Evolutionary conservation across 2,329 filamentous ascomycete genomes (phyloP).

Genomic region (Alternaria gansuensis): DNA sequence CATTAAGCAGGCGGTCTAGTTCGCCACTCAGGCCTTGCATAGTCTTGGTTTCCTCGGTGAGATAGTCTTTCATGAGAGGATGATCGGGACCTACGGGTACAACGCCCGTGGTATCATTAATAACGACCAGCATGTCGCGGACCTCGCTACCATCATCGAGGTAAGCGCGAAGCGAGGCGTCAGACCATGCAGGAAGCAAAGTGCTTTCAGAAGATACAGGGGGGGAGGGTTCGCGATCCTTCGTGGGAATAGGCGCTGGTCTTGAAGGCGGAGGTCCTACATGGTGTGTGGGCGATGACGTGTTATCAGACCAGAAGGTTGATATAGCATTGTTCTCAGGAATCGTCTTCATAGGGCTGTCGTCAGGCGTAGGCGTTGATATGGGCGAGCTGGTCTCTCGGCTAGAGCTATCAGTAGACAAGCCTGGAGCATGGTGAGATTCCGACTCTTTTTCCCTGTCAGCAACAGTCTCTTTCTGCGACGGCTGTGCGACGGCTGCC

Average conservation of each 20-base stretch:
- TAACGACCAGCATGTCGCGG: conserved; percentile 86
- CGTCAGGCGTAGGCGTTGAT: conserved; percentile 49
- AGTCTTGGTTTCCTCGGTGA: conserved; percentile 85
- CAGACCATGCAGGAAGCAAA: conserved; percentile 79
- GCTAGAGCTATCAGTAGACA: conserved; percentile 75
- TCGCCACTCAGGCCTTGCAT: conserved; percentile 88
- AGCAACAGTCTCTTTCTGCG: conserved; percentile 30
- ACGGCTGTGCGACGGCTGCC: conserved; percentile 59
- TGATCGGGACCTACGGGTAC: conserved; percentile 83
- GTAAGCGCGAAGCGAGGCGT: conserved; percentile 84
- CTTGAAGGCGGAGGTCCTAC: conserved; percentile 39
- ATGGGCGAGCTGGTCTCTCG: conserved; percentile 62
- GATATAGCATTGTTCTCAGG: conserved; percentile 37
- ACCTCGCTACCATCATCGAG: conserved; percentile 91
- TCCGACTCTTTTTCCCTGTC: conserved; percentile 43
- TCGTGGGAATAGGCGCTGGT: conserved; percentile 51
- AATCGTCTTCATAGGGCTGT: conserved; percentile 42
- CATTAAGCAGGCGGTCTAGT: conserved; percentile 85
- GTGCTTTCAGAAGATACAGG: conserved; percentile 56
- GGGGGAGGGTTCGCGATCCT: conserved; percentile 38
- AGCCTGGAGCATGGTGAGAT: conserved; percentile 65
- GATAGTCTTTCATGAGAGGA: conserved; percentile 80
- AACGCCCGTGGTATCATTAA: conserved; percentile 90
- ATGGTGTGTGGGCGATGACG: conserved; percentile 38
- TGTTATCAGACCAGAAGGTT: conserved; percentile 29